Evolutionary conservation across 1,139 yeast genomes (phyloP), one percentile per base, ranked within the genome.

Genomic region (Geotrichum aggregatum): DNA sequence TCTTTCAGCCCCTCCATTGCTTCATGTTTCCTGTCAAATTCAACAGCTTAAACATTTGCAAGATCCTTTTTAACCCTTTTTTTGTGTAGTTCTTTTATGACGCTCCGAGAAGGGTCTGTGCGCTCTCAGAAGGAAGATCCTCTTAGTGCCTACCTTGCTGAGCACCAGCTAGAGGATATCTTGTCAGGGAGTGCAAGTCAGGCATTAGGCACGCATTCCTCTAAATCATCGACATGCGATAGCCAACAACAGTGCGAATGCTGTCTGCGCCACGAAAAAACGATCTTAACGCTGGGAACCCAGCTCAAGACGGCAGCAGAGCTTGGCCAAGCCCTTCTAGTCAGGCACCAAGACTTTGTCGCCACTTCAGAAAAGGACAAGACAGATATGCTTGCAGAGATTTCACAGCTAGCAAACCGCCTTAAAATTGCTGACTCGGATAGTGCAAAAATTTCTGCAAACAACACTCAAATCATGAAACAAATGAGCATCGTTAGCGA

Each of bases 251-350:
- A 22, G 8, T 58, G 62, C 43, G 34, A 34, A 38, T 57, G 60
- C 49, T 59, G 47, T 45, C 30, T 38, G 26, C 43, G 22, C 19
- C 59, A 56, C 11, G 39, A 46, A 28, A 43, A 52, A 43, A 49
- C 49, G 30, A 57, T 62, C 16, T 47, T 48, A 7, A 50, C 56
- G 22, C 57, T 63, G 7, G 60, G 61, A 46, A 50, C 42, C 18
- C 64, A 63, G 39, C 60, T 64, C 19, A 57, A 51, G 26, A 55
- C 58, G 1, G 63, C 66, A 13, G 67, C 65, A 5, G 64, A 62
- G 49, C 61, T 62, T 1, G 67, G 67, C 14, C 62, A 62, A 46
- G 65, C 63, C 3, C 55, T 64, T 24, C 51, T 63, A 31, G 46
- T 39, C 19, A 52, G 61, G 22, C 60, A 62, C 39, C 58, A 58